Evolutionary conservation across 2,329 filamentous ascomycete species (phyloP).

Genomic region (Xylariomycetidae sp.): DNA sequence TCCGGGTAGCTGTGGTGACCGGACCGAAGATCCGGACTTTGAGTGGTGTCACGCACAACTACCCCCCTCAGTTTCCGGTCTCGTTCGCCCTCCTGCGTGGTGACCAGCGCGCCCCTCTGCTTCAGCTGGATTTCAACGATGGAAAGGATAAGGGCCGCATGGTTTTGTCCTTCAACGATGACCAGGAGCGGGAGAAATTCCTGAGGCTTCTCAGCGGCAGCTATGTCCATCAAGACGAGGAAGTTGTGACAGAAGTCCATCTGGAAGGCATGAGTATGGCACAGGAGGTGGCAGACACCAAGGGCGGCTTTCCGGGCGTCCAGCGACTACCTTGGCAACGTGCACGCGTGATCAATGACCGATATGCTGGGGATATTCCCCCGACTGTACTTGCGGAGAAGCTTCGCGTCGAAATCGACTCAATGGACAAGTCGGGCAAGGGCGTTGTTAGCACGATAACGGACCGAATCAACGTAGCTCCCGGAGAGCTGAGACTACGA

Average conservation of each 20-base stretch:
- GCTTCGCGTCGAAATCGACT: slow-evolving; percentile 69
- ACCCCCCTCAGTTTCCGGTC: slow-evolving; percentile 60
- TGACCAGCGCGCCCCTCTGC: slow-evolving; percentile 62
- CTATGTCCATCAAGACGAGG: slow-evolving; percentile 60
- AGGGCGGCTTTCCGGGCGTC: slow-evolving; percentile 42
- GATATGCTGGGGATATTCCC: slow-evolving; percentile 55
- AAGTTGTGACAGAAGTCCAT: slow-evolving; percentile 62
- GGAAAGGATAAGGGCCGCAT: slow-evolving; percentile 62
- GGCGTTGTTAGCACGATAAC: slow-evolving; percentile 59
- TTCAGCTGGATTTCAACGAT: slow-evolving; percentile 66
- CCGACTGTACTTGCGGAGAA: slow-evolving; percentile 70
- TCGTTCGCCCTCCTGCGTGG: slow-evolving; percentile 72
- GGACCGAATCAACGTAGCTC: slow-evolving; percentile 75
- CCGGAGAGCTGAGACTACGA: slow-evolving; percentile 64
- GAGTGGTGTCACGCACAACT: slow-evolving; percentile 66
- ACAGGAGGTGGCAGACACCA: slow-evolving; percentile 44
- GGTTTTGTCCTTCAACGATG: slow-evolving; percentile 70
- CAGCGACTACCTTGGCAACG: slow-evolving; percentile 58
- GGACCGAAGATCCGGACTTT: slow-evolving; percentile 71
- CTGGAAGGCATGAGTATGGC: slow-evolving; percentile 59
- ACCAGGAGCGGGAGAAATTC: slow-evolving; percentile 63
- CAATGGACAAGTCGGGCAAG: slow-evolving; percentile 44
- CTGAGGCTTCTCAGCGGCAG: slow-evolving; percentile 71
- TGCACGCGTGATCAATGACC: slow-evolving; percentile 66
- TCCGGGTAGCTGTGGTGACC: slow-evolving; percentile 71